Conservation (phyloP, 257 asterid species). For the Ilex asprella region DNA sequence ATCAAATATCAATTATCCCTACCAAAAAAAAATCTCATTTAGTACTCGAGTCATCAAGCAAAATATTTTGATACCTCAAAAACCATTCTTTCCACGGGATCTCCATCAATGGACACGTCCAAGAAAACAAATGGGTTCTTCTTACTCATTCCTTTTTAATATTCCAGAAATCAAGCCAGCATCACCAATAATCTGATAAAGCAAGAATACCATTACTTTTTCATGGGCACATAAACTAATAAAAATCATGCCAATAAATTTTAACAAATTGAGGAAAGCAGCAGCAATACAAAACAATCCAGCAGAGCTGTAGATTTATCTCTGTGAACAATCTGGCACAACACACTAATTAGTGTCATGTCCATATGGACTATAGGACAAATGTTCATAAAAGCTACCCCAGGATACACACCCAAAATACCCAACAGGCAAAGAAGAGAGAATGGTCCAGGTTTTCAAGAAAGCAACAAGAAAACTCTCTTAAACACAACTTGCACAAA, state of each 20-base stretch:
- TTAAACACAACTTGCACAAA: too few relatives aligned
- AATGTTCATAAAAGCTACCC: too few relatives aligned
- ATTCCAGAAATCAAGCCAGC: conserved; percentile 27
- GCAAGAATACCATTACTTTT: not conserved
- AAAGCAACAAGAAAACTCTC: too few relatives aligned
- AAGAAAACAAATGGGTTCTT: conserved; percentile 64
- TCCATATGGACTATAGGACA: too few relatives aligned
- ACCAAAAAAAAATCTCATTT: not conserved
- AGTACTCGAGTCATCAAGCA: not conserved
- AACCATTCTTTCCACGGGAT: conserved; percentile 78
- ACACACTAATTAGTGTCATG: too few relatives aligned
- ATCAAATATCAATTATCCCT: conserved; percentile 3
- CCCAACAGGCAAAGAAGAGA: too few relatives aligned
- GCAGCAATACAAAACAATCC: not conserved
- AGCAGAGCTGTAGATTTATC: too few relatives aligned
- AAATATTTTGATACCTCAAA: conserved; percentile 58
- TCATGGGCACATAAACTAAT: not conserved
- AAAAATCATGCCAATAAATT: not conserved
- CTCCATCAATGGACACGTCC: conserved; percentile 92
- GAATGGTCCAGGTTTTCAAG: too few relatives aligned
- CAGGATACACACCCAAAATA: too few relatives aligned
- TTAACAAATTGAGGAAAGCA: too few relatives aligned
- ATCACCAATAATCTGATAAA: conserved; percentile 5
- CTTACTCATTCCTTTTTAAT: conserved; percentile 43
- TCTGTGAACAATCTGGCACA: too few relatives aligned